A percentile compares a stretch with the other conserved stretches of the same genome.
Evolutionary conservation across 495 filamentous ascomycete species (phyloP).

Genomic region (Penicillium coprophilum): DNA sequence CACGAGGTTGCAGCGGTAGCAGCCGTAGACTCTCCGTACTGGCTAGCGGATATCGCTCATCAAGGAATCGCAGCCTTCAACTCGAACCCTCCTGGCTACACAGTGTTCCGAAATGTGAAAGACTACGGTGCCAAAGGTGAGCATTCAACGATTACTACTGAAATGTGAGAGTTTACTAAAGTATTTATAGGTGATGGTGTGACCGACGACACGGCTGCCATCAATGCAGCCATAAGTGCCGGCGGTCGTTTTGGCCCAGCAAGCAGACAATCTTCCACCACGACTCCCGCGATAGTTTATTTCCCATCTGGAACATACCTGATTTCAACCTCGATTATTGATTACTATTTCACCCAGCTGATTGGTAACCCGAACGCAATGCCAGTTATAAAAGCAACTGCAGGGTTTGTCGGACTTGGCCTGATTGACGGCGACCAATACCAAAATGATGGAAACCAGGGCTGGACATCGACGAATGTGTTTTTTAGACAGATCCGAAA

Average conservation of each 20-base stretch:
- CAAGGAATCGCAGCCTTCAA: slow-evolving; percentile 64
- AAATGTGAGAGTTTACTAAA: slow-evolving; percentile 12
- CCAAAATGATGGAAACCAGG: slow-evolving; percentile 39
- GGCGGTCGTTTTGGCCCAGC: slow-evolving; percentile 52
- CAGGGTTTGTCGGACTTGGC: slow-evolving; percentile 62
- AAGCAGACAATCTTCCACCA: slow-evolving; percentile 48
- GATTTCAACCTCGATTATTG: slow-evolving; percentile 56
- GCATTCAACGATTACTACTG: slow-evolving; percentile 1
- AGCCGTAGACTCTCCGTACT: slow-evolving; percentile 49
- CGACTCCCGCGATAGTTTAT: slow-evolving; percentile 60
- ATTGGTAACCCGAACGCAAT: slow-evolving; percentile 63
- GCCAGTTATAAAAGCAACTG: slow-evolving; percentile 64
- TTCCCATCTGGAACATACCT: slow-evolving; percentile 64
- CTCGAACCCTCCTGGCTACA: slow-evolving; percentile 49
- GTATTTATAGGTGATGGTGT: slow-evolving; percentile 51
- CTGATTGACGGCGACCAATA: slow-evolving; percentile 71
- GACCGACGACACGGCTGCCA: slow-evolving; percentile 65
- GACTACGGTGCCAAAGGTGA: slow-evolving; percentile 65
- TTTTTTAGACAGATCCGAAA: slow-evolving; percentile 80
- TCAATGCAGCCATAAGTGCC: slow-evolving; percentile 59
- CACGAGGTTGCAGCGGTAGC: slow-evolving; percentile 25
- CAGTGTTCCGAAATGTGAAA: slow-evolving; percentile 76
- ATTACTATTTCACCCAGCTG: slow-evolving; percentile 66
- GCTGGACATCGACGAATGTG: slow-evolving; percentile 63
- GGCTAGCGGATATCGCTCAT: slow-evolving; percentile 66